phyloP scores from a whole-genome alignment of 2,329 filamentous ascomycete genomes.

The Monilinia aucupariae region DNA sequence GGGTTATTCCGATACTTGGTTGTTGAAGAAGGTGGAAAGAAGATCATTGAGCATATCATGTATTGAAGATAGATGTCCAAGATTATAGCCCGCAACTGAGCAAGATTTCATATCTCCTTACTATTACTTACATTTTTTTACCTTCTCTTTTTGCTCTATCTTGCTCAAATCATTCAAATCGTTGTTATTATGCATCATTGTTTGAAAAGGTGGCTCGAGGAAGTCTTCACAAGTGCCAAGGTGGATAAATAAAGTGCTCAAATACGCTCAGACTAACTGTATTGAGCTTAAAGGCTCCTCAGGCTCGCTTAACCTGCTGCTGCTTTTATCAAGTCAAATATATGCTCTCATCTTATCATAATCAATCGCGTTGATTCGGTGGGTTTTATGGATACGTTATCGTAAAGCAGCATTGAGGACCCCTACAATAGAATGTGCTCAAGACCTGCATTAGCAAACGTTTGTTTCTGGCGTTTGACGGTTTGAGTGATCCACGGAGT shows the following conservation, averaged over 20 bases:
- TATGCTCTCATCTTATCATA: not conserved
- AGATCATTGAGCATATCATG: not conserved
- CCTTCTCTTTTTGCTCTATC: slow-evolving; percentile 1
- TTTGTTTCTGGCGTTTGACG: not conserved
- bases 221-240: slow-evolving; percentile 4
- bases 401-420: not conserved
- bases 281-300: not conserved
- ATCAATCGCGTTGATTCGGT: no score
- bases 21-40: no score
- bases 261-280: slow-evolving; percentile 14
- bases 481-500: no score
- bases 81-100: no score
- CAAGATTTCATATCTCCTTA: no score
- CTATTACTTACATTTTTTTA: no score
- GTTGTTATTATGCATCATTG: not conserved
- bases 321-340: not conserved
- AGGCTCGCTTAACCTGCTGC: not conserved
- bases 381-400: not conserved
- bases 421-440: not conserved
- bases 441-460: not conserved
- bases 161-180: not conserved
- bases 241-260: slow-evolving; percentile 16
- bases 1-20: not conserved
- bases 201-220: not conserved
- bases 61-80: not conserved